Evolutionary conservation across 176 grass and related monocot species (phyloP), one percentile per base, ranked within the genome.

Genomic region (Carex parvula): DNA sequence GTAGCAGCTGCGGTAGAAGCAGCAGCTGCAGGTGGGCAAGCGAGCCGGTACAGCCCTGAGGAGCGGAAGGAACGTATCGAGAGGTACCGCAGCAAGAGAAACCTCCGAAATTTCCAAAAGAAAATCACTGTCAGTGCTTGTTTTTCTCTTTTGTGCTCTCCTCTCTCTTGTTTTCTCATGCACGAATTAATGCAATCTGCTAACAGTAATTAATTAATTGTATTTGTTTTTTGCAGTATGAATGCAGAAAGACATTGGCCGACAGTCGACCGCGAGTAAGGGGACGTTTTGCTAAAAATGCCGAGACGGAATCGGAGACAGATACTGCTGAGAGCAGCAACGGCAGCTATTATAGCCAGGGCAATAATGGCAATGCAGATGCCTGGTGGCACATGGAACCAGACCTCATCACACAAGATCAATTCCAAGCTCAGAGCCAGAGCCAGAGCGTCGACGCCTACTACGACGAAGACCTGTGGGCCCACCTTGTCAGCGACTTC

Each of bases 171-270:
- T 26, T 48, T 64, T 65, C 59, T 46, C 26, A 16, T 57, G 22
- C 42, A 26, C 10, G 44, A 46, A 35, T 33, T 35, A 39, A 70
- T 4, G 42, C 76, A 84, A 26, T 83, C 8, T 18, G 13, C 10
- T 82, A 20, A 57, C 9, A 50, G 46, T 11, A 10, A 11, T 60
- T 24, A n/a, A n/a, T n/a, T n/a, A 56, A 69, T 11, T 20, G 42
- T n/a, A 54, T 71, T 57, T 42, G 3, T 64, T 54, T 37, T 20
- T 83, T 80, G 79, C 77, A 97, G 95, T 97, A 97, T 72, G 87
- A 83, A 26, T 97, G 95, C 88, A 94, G 97, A 88, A 99, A 99
- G 90, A 96, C 93, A 15, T 86, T 99, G 90, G 97, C 97, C 0
- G 97, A 99, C 22, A 92, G 90, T 84, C 84, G 97, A 78, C 91